Evolutionary conservation across 1,284 basidiomycete species (phyloP), one percentile per base, ranked within the genome.

Genomic region (Apiotrichum sp.): DNA sequence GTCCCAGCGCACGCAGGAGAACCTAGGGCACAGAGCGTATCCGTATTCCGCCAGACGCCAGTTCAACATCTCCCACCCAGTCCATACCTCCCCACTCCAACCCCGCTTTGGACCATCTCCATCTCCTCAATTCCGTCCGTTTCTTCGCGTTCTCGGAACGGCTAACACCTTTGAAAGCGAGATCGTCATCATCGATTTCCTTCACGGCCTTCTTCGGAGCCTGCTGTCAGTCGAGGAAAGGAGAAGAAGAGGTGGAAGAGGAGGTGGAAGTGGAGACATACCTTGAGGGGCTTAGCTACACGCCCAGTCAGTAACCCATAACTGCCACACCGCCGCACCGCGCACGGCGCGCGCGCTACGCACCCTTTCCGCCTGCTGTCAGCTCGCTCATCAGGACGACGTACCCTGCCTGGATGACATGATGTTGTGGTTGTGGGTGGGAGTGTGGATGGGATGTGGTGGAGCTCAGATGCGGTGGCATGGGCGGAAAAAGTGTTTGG

Each of bases 131-230:
- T 14, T 6, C 5, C 35, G 6, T 36, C 8, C 7, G 8, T 13
- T 38, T 38, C 36, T 13, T 38, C 36, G 36, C 36, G 13, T 13
- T 9, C 36, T 13, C 36, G 13, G 13, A 13, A 38, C 36, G 36
- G 36, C 36, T 9, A 38, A 16, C 6, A 50, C 61, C 64, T 52
- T 62, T 54, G 62, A 67, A 65, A 9, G 69, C 69, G 14, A 60
- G 42, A 56, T 72, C 70, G 38, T 72, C 70, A 9, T 72, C 70
- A 54, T 72, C 70, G 22, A 66, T 51, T 56, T 68, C 66, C 48
- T 62, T 62, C 34, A 2, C 32, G 33, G 42, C 14, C 59, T 61
- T 61, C 53, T 61, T 61, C 54, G 58, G 58, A 43, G 58, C 58
- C 58, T 59, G 48, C 14, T 38, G 36, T 38, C 13, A 7, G 22